A percentile compares a stretch with the other conserved stretches of the same genome.
phyloP scores from a whole-genome alignment of 768 basidiomycete genomes.

The Rhizopogon vesiculosus region DNA sequence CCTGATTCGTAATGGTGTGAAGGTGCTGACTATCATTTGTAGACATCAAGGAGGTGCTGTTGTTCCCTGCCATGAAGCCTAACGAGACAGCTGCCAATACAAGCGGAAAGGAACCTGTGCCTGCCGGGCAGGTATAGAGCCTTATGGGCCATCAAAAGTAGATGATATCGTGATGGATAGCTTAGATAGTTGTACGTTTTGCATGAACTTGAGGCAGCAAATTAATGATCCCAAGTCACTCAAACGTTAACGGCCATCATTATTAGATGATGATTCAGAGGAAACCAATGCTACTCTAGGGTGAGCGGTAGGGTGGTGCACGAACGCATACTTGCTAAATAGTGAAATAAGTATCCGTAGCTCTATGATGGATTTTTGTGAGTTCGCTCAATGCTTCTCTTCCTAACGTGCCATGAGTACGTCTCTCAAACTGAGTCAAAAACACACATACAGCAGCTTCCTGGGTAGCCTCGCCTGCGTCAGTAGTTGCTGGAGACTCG shows the following conservation, averaged over 20 bases:
- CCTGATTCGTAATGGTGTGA: not conserved
- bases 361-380: not conserved
- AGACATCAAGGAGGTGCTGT: constrained; percentile 96
- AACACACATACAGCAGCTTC: not conserved
- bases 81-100: constrained; percentile 42
- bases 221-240: not conserved
- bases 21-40: constrained; percentile 6
- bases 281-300: not conserved
- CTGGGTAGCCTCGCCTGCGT: not conserved
- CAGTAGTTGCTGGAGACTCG: not conserved
- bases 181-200: not conserved
- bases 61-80: constrained; percentile 98
- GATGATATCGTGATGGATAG: not conserved
- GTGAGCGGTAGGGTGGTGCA: not conserved
- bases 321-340: not conserved
- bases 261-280: not conserved
- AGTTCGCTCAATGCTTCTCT: not conserved
- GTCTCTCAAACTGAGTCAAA: too few species aligned
- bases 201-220: not conserved
- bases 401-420: not conserved
- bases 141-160: not conserved
- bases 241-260: not conserved
- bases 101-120: constrained; percentile 25
- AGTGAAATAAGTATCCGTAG: not conserved
- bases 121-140: constrained; percentile 15